Base-by-base conservation (phyloP, 495 filamentous ascomycete species). In the Penicillium coprophilum region DNA sequence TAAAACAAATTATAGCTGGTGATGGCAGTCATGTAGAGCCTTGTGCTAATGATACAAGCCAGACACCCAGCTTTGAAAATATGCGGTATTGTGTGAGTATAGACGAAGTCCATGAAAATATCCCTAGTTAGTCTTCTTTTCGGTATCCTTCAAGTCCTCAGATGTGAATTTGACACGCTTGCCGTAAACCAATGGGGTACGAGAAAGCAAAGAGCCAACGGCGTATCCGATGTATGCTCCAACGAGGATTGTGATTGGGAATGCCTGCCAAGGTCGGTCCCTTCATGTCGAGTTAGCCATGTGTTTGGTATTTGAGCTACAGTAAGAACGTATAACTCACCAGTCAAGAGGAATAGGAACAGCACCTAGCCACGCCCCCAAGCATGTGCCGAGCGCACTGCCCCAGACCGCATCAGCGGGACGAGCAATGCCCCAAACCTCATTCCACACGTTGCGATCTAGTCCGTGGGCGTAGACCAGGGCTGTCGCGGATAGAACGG, bases 201-300 rank as follows among this genome's bases (percentile, higher is more conserved):
- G 78, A 19, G 86, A 85, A 6, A 80, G 58, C 52, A 84, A 59
- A 54, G 85, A 84, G 12, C 89, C 87, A 21, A 85, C 53, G 5
- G 75, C 77, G 69, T 80, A 88, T 5, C 89, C 89, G 19, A 83
- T 62, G 72, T 90, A 91, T 11, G 83, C 84, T 9, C 89, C 89
- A 1, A 78, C 79, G 2, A 92, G 65, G 51, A 98, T 89, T 0
- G 94, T 97, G 31, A 97, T 88, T 3, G 94, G 94, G 86, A 91
- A 98, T 68, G 88, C 90, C 80, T 98, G 94, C 94, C 94, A 98
- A 60, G 96, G 92, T 20, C 94, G 85, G 66, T 90, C 87, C 85
- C 84, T 85, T 61, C 13, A 46, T 17, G 21, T 43, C 24, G 50
- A 46, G 30, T 63, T 32, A 62, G 59, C 55, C 57, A 54, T 46